Evolutionary conservation across 345 rosid species (phyloP), one percentile per base, ranked within the genome.

Genomic region (Aethionema arabicum): DNA sequence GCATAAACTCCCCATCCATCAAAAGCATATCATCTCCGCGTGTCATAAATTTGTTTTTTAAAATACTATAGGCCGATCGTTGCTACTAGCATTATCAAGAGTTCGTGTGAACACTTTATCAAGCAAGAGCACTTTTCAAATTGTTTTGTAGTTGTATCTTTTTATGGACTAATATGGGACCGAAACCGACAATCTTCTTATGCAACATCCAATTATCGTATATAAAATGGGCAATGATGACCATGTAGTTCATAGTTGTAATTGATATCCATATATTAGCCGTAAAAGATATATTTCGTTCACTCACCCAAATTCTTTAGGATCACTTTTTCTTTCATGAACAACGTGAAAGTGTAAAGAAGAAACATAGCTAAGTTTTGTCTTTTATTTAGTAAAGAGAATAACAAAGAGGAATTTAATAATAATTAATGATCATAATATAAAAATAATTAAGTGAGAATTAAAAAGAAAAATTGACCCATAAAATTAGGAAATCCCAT

Each of bases 171-270:
- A 38, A 51, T 6, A 50, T 7, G 5, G 8, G 55, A 27, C 15
- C 5, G 32, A 50, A 50, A 37, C 37, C 14, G 4, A 31, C 30
- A 16, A 32, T 32, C 6, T 2, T 51, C 32, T 38, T 51, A 6
- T 32, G 12, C 13, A 51, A 7, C 1, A n/a, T 5, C 27, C 56
- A 30, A 3, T 12, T 51, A 2, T 51, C 56, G 13, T 32, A 5
- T 51, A 12, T 29, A 8, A 49, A 49, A 51, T 32, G 56, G 0
- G 39, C 56, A 32, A 21, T 51, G 13, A 32, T 31, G 6, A 51
- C 39, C 39, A 51, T 51, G 56, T 51, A 51, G 5, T 38, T 51
- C 4, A 51, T 5, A 32, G 21, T 51, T 8, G 56, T 51, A 51
- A 51, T 51, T 3, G 38, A 32, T n/a, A 21, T 51, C 38, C 38